phyloP scores from a whole-genome alignment of 352 stramenopile genomes.

The Phytopythium cucurbitacearum region DNA sequence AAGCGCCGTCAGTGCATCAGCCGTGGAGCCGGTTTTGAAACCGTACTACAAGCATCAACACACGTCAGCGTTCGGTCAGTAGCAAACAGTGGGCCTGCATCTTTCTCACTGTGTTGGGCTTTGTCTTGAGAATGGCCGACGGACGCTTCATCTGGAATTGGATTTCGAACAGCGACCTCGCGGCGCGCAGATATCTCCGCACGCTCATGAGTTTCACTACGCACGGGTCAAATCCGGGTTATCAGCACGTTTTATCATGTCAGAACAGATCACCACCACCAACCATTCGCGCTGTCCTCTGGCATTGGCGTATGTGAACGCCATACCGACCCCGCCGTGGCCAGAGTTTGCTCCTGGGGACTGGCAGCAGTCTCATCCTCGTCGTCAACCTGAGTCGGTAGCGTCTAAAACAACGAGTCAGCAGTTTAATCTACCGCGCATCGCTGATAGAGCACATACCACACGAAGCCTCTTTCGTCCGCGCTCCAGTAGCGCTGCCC shows the following conservation, averaged over 20 bases:
- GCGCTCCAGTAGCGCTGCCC: constrained; percentile 14
- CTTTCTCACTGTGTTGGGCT: constrained; percentile 41
- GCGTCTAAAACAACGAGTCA: no score
- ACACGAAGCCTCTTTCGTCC: constrained; percentile 17
- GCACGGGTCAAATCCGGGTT: background rate
- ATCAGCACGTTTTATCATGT: background rate
- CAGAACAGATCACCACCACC: background rate
- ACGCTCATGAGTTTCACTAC: constrained; percentile 58
- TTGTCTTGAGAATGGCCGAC: constrained; percentile 71
- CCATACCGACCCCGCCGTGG: no score
- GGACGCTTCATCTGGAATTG: constrained; percentile 74
- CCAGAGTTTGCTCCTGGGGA: no score
- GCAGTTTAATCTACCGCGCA: no score
- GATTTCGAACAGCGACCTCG: constrained; percentile 64
- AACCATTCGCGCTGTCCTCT: no score
- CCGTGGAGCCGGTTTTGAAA: constrained; percentile 60
- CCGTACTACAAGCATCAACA: constrained; percentile 40
- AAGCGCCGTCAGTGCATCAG: constrained; percentile 60
- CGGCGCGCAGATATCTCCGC: constrained; percentile 52
- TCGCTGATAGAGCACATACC: constrained; percentile 4
- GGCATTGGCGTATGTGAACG: no score
- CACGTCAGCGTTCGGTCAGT: constrained; percentile 1
- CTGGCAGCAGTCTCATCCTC: no score
- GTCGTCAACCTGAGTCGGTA: no score
- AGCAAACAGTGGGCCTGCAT: background rate